A percentile compares a stretch with the other conserved stretches of the same genome.
phyloP scores from a whole-genome alignment of 176 grass and related monocot species.

The Oryza officinalis region DNA sequence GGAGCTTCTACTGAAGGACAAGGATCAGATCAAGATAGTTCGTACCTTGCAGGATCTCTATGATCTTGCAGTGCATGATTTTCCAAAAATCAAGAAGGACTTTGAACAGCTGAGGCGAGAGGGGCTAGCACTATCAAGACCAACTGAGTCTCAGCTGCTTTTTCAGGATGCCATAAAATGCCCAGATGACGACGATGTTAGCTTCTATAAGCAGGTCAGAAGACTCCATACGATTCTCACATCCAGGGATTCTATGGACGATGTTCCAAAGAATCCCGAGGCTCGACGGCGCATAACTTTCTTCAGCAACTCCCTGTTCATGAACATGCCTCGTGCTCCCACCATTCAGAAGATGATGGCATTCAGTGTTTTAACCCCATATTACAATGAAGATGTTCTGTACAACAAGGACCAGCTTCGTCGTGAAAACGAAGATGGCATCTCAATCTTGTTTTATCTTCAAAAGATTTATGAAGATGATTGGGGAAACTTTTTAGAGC shows the following conservation, averaged over 20 bases:
- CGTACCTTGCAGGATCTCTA: slow-evolving; percentile 89
- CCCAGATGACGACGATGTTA: slow-evolving; percentile 49
- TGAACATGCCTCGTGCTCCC: slow-evolving; percentile 97
- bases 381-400: slow-evolving; percentile 90
- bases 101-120: slow-evolving; percentile 58
- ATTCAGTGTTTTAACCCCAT: slow-evolving; percentile 92
- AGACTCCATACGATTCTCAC: slow-evolving; percentile 88
- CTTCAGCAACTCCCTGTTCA: slow-evolving; percentile 99
- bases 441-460: slow-evolving; percentile 96
- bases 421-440: slow-evolving; percentile 92
- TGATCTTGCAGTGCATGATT: slow-evolving; percentile 75
- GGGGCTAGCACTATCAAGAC: slow-evolving; percentile 44
- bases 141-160: slow-evolving; percentile 53
- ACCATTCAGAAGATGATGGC: slow-evolving; percentile 87
- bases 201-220: slow-evolving; percentile 86
- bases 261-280: slow-evolving; percentile 86
- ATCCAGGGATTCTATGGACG: slow-evolving; percentile 88
- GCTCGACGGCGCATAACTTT: slow-evolving; percentile 81
- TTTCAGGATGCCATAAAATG: slow-evolving; percentile 76
- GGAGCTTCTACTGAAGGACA: slow-evolving; percentile 59
- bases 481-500: slow-evolving; percentile 88
- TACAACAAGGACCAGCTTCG: slow-evolving; percentile 87
- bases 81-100: slow-evolving; percentile 58
- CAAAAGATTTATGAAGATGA: slow-evolving; percentile 98
- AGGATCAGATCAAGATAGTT: slow-evolving; percentile 76